These are phyloP conservation scores for Setaria italica DNA, from an alignment of 202 grass and related monocot genomes.

Conservation along the genomic window DNA sequence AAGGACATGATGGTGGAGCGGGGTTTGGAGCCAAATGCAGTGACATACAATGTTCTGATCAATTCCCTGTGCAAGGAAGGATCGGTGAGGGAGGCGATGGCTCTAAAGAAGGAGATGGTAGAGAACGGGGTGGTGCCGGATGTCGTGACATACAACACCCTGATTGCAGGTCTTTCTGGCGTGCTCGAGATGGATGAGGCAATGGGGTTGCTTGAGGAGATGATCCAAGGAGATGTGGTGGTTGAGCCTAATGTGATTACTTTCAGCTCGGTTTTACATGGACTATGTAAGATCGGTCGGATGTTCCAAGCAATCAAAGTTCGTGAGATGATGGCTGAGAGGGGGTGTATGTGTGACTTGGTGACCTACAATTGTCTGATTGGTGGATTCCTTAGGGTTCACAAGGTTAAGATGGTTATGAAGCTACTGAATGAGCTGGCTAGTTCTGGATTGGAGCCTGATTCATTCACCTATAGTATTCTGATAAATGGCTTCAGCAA, in stretches of 20 bases:
- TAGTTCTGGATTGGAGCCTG: conserved; percentile 61
- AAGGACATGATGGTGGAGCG: conserved; percentile 59
- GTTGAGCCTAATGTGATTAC: conserved; percentile 62
- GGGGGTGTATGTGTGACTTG: conserved; percentile 56
- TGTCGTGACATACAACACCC: conserved; percentile 78
- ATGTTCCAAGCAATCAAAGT: conserved; percentile 59
- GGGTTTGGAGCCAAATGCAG: conserved; percentile 59
- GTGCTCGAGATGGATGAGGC: conserved; percentile 72
- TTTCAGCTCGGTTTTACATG: conserved; percentile 80
- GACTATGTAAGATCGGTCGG: conserved; percentile 70
- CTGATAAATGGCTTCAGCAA: conserved; percentile 89
- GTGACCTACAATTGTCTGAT: conserved; percentile 80
- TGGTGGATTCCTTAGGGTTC: conserved; percentile 68
- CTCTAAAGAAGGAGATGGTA: conserved; percentile 56
- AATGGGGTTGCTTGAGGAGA: conserved; percentile 64
- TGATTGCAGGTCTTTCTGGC: conserved; percentile 67
- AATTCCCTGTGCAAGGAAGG: conserved; percentile 77
- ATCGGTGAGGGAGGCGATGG: conserved; percentile 58
- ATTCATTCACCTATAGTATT: conserved; percentile 75
- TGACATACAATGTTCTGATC: conserved; percentile 81
- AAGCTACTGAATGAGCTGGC: conserved; percentile 61
- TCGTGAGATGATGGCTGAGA: conserved; percentile 69
- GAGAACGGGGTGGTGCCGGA: conserved; percentile 55
- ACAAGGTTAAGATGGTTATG: conserved; percentile 58
- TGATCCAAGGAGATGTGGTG: conserved; percentile 54